Base-by-base conservation (phyloP, 2,329 filamentous ascomycete species). In the Alternaria triticina region DNA sequence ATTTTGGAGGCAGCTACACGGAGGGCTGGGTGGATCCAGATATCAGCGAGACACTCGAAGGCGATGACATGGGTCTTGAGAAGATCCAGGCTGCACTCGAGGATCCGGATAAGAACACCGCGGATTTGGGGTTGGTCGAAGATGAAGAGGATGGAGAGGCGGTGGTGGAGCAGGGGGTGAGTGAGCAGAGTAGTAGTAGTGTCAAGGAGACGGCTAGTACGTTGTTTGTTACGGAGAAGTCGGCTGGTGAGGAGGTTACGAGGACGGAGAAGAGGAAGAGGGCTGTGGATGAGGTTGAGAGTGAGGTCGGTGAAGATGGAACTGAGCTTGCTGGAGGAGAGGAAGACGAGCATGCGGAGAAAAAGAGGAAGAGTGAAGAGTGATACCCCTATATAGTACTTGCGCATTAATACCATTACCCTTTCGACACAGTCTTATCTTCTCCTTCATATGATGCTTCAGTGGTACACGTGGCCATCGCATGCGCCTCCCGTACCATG, bases 11-110 rank as follows among this genome's bases (percentile, higher is more conserved):
- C 28, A 77, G 80, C 40, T 80, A 76, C 57, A 81, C 80, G 4
- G 61, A 78, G n/a, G 79, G 80, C 13, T 82, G 80, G 80, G 77
- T 82, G 7, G 78, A 81, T 60, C 64, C 77, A 43, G 76, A 81
- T 44, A 70, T 80, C 43, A 70, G 70, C 23, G 77, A 78, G 44
- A 81, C 77, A n/a, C 52, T 73, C 20, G 73, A 80, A 60, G 80
- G 81, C 13, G 81, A 82, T 49, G 60, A 76, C 56, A 74, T 78
- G 68, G 79, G 72, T 1, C 30, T 74, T 28, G 58, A 68, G 43
- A 69, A 69, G 54, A 61, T 71, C 9, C 57, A 66, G 10, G 40
- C 46, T 13, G 69, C 66, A 50, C 28, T 70, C 5, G 50, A 61
- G 20, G 59, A 67, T 52, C 67, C 67, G 4, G 66, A 63, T 7